phyloP scores from a whole-genome alignment of 164 flowering plant species.

The Piper betle region DNA sequence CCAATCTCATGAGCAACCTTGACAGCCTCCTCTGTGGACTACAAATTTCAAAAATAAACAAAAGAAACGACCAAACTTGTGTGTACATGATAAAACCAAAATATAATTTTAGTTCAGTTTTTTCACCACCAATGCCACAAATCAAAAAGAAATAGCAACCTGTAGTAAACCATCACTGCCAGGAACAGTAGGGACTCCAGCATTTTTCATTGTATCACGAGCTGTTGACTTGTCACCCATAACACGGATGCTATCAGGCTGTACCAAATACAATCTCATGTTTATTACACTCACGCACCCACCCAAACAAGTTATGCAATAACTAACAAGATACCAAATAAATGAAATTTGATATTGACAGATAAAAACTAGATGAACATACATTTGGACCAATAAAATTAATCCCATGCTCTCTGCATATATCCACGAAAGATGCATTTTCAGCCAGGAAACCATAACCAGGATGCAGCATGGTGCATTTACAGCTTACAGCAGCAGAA shows the following conservation, averaged over 20 bases:
- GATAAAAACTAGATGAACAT: slow-evolving; percentile 11
- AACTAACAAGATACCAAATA: neutral
- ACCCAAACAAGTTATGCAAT: too few species aligned
- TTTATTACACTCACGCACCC: neutral
- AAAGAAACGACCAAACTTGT: neutral
- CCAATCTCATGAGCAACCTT: slow-evolving; percentile 84
- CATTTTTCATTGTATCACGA: slow-evolving; percentile 93
- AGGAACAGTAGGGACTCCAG: slow-evolving; percentile 99
- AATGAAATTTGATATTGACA: neutral
- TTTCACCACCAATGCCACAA: neutral
- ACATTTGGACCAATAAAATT: slow-evolving; percentile 99
- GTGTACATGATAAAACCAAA: neutral
- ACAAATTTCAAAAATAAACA: slow-evolving; percentile 9
- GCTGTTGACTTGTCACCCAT: slow-evolving; percentile 99
- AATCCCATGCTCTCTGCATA: slow-evolving; percentile 93
- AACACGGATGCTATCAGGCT: slow-evolving; percentile 38
- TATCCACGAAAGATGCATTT: slow-evolving; percentile 92
- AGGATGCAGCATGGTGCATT: slow-evolving; percentile 97
- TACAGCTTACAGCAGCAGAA: slow-evolving; percentile 74
- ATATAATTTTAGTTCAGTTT: too few species aligned
- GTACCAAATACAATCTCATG: neutral
- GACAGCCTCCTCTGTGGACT: slow-evolving; percentile 90
- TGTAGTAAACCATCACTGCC: slow-evolving; percentile 92
- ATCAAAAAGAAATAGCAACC: slow-evolving; percentile 23
- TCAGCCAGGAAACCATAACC: slow-evolving; percentile 99